Percentiles rank a stretch among this genome's conserved stretches.
Evolutionary conservation across 306 rosid genomes (phyloP).

Genomic region (Quercus mongolica): DNA sequence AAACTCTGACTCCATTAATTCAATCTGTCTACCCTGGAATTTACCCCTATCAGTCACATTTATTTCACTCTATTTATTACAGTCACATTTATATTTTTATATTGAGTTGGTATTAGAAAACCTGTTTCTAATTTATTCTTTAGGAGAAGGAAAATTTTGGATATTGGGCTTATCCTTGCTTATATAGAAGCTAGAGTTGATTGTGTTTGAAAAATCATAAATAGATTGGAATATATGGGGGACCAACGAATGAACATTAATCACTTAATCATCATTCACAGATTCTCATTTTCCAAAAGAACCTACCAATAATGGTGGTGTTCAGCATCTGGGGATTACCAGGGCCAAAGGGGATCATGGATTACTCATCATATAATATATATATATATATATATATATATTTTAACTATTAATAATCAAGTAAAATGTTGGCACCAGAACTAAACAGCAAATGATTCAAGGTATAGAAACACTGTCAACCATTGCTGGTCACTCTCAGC

Average conservation of each 20-base stretch:
- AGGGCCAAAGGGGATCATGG: background rate
- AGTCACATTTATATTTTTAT: background rate
- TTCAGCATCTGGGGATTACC: background rate
- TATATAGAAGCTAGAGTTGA: background rate
- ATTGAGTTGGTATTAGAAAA: no score
- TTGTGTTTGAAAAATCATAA: background rate
- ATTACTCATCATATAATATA: background rate
- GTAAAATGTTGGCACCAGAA: no score
- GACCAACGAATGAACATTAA: background rate
- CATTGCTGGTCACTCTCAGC: background rate
- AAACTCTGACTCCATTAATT: no score
- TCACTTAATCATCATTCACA: background rate
- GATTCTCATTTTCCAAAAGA: no score
- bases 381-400: no score
- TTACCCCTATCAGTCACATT: background rate
- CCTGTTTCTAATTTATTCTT: no score
- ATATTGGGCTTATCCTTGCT: background rate
- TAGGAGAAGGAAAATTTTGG: no score
- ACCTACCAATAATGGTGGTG: background rate
- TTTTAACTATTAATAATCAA: no score
- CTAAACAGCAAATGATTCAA: no score
- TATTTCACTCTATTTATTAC: background rate
- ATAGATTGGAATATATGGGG: background rate
- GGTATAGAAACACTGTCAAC: background rate
- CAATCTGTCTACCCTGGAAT: no score